These are phyloP conservation scores for Eutrema salsugineum DNA, from an alignment of 441 rosid species.

Conservation along the genomic window DNA sequence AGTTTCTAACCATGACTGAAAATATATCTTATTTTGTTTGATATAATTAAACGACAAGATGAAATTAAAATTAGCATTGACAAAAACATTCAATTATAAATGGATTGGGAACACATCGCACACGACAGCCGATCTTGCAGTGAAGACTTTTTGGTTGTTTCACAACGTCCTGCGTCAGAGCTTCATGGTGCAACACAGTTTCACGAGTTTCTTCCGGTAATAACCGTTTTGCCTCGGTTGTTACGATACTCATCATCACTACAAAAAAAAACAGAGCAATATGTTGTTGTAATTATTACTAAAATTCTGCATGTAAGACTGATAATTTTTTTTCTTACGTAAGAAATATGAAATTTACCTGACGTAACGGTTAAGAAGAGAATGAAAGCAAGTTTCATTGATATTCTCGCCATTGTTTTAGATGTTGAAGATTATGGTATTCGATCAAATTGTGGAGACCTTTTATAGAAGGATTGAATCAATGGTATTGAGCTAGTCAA, in stretches of 20 bases:
- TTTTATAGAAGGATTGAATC: not conserved
- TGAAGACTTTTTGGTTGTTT: not conserved
- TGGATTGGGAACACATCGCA: not conserved
- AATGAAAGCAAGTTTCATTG: constrained; percentile 1
- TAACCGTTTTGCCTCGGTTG: not conserved
- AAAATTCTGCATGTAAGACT: not conserved
- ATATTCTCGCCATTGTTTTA: not conserved
- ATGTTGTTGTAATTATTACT: not conserved
- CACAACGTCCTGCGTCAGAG: not conserved
- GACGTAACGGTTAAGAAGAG: not conserved
- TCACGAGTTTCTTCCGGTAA: not conserved
- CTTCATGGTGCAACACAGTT: not conserved
- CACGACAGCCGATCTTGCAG: not conserved
- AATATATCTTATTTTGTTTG: too few relatives aligned
- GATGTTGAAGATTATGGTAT: not conserved
- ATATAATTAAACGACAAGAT: not conserved
- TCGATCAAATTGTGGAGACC: not conserved
- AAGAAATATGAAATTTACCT: not conserved
- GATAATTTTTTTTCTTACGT: not conserved
- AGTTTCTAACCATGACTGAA: too few relatives aligned
- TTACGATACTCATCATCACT: not conserved
- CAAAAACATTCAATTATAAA: not conserved
- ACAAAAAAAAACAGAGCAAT: not conserved
- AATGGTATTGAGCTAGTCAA: not conserved
- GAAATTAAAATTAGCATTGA: not conserved